Evolutionary conservation across 2,329 filamentous ascomycete species (phyloP), one percentile per base, ranked within the genome.

Genomic region (Ceratocystis smalleyi): DNA sequence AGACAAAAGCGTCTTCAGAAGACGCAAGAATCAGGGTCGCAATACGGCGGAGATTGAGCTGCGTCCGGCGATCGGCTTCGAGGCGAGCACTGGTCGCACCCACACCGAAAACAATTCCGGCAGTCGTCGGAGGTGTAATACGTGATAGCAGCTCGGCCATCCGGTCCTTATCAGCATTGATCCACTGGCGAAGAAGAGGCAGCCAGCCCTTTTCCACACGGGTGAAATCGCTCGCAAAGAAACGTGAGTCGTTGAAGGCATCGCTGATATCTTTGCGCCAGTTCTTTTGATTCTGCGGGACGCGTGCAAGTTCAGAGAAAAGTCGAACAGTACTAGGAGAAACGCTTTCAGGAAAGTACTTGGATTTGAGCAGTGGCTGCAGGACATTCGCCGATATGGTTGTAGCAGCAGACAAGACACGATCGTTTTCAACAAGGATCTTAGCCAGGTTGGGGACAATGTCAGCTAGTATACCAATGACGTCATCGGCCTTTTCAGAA

Each of bases 51-150:
- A 99, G 81, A 68, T 91, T 96, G 35, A 96, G 81, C 74, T 97
- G 92, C 0, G 91, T 91, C 74, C 87, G 94, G 65, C 91, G 86
- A 74, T 99, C 94, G 5, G 95, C 91, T 75, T 99, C 94, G n/a
- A 95, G 82, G 66, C 94, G 82, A 43, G 94, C 94, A 54, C 91
- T 95, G 24, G 89, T 91, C 5, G 94, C 94, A 10, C 95, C 95
- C 0, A 99, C 94, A n/a, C 94, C 94, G 71, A 99, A 99, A 72
- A 99, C 92, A 69, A 99, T 95, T 7, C 94, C 94, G 0, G 95
- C 94, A 15, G 91, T 92, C 1, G 91, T 90, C 5, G 94, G 94
- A 3, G 91, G 83, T 5, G 85, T 85, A 67, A 99, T 82, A 22
- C 90, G 86, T 45, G 82, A 79, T 7, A 97, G 75, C 3, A 96